Base-by-base conservation (phyloP, 1,139 yeast species). In the Saccharomycopsis crataegensis region DNA sequence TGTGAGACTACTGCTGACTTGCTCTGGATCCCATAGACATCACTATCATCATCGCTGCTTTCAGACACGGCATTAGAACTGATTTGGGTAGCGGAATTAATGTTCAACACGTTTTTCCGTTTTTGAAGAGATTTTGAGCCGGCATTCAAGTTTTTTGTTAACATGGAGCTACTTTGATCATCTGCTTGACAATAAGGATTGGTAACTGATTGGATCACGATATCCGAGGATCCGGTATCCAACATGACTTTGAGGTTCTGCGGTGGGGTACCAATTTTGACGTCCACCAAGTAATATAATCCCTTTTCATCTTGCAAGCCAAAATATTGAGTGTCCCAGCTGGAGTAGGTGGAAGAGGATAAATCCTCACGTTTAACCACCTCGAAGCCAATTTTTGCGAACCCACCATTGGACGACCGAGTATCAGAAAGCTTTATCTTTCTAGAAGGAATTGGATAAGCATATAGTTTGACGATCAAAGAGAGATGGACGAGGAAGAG, bases 201-300 rank as follows among this genome's bases (percentile, higher is more conserved):
- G 8, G 31, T 33, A 14, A 50, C 53, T 32, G 65, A 61, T 58
- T 66, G 64, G 41, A 82, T 77, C 87, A 89, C 82, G 58, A 82
- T 67, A 64, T 83, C 90, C 6, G 85, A 73, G 1, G 86, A 80
- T 0, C 89, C 89, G 3, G 89, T 82, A 62, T 83, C 90, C 43
- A 84, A 65, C 58, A 81, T 67, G 1, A 79, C 77, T 8, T 69
- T 70, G 41, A 82, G 70, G 11, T 69, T 65, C 59, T 78, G 81
- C 0, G 69, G 66, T 17, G 81, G 76, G 2, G 82, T 74, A 1
- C 90, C 89, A 16, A 82, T 60, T 16, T 45, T 43, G 8, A 56
- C 16, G 12, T 50, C 52, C 7, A 54, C 55, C 14, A 53, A 28
- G 45, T 54, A 56, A 43, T 54, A 56, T 14, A 56, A 48, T 16